phyloP scores from a whole-genome alignment of 208 protist species.

The Trypanosoma vivax region DNA sequence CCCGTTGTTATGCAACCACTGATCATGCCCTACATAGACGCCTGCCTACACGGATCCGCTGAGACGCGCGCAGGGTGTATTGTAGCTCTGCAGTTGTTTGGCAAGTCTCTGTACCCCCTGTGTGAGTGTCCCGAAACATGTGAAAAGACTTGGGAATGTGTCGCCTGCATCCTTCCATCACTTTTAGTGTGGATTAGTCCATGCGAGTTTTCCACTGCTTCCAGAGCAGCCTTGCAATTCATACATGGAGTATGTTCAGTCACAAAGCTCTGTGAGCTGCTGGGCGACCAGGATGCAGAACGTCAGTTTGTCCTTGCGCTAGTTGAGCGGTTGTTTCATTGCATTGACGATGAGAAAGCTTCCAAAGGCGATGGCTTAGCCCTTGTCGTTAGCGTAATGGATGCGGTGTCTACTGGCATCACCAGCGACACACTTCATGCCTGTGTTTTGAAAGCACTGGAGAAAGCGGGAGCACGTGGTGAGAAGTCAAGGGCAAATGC shows the following conservation, averaged over 20 bases:
- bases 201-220: constrained; percentile 10
- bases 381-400: constrained; percentile 8
- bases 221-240: constrained; percentile 3
- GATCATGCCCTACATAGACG: constrained; percentile 26
- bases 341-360: constrained; percentile 1
- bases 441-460: constrained; percentile 5
- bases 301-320: constrained; percentile 13
- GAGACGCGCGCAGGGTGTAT: constrained; percentile 28
- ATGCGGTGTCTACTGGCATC: constrained; percentile 18
- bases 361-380: neutral
- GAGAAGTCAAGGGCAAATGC: constrained; percentile 17
- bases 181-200: constrained; percentile 29
- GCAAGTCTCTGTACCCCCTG: constrained; percentile 8
- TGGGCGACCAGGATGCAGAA: constrained; percentile 21
- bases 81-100: constrained; percentile 24
- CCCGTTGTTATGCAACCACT: constrained; percentile 25
- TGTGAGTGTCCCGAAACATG: constrained; percentile 13
- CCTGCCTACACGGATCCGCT: constrained; percentile 21
- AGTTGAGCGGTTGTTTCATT: constrained; percentile 17
- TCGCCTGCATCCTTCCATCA: constrained; percentile 20
- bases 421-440: constrained; percentile 11
- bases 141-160: constrained; percentile 22
- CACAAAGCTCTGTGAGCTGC: constrained; percentile 13
- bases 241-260: constrained; percentile 18
- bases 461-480: constrained; percentile 8